Conservation (phyloP, 345 rosid genomes). For the Ceriops decandra region DNA sequence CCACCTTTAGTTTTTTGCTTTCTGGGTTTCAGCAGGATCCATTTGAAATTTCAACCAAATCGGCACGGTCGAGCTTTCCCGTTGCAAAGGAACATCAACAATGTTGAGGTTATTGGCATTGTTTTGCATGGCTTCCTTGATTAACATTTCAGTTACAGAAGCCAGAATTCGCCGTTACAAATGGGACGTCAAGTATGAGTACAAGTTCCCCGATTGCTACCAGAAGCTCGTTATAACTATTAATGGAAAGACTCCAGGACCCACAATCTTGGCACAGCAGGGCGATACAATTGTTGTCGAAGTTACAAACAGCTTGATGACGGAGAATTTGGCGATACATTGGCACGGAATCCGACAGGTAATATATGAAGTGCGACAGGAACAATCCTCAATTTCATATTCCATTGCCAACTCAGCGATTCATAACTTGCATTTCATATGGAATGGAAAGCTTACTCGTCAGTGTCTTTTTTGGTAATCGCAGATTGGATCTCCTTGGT, state of each 20-base stretch:
- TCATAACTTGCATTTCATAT: no score
- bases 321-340: conserved; percentile 59
- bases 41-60: no score
- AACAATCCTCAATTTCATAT: no score
- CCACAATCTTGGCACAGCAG: conserved; percentile 52
- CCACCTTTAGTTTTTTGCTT: no score
- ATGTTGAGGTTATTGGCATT: conserved; percentile 5
- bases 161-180: conserved; percentile 41
- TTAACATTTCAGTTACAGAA: conserved; percentile 15
- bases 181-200: conserved; percentile 72
- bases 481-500: conserved; percentile 70
- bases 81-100: background rate
- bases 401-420: no score
- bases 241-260: conserved; percentile 65
- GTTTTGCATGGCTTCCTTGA: background rate
- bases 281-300: conserved; percentile 68
- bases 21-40: no score
- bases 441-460: background rate
- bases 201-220: conserved; percentile 57
- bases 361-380: background rate
- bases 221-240: conserved; percentile 59
- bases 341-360: conserved; percentile 91
- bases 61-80: no score
- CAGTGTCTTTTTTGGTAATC: background rate
- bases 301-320: conserved; percentile 54